A percentile compares a stretch with the other conserved stretches of the same genome.
Evolutionary conservation across 2,329 filamentous ascomycete species (phyloP).

Genomic region (Epichloe gansuensis): DNA sequence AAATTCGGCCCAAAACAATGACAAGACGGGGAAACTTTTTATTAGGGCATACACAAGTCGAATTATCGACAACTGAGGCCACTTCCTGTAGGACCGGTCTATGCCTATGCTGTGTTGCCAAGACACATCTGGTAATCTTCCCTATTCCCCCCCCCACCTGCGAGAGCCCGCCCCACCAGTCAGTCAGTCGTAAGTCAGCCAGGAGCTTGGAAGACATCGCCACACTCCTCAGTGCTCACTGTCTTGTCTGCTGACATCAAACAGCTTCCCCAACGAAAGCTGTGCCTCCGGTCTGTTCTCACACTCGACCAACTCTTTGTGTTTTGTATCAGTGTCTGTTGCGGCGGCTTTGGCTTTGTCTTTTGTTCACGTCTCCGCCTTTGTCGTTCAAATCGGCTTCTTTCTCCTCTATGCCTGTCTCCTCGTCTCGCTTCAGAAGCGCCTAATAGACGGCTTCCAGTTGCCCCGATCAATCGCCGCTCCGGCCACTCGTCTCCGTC

Average conservation of each 20-base stretch:
- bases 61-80: too few species aligned
- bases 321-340: neutral
- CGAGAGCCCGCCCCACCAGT: neutral
- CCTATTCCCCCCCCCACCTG: neutral
- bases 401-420: neutral
- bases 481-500: neutral
- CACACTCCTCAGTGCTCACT: neutral
- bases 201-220: slow-evolving; percentile 1
- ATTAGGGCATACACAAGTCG: too few species aligned
- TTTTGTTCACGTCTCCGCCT: neutral
- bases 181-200: neutral
- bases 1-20: too few species aligned
- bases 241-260: neutral
- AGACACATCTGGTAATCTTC: too few species aligned
- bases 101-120: too few species aligned
- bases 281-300: neutral
- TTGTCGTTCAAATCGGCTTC: neutral
- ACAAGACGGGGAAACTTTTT: too few species aligned
- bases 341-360: neutral
- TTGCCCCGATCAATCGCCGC: neutral
- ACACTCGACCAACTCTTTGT: neutral
- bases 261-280: neutral
- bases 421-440: neutral
- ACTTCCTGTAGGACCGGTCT: too few species aligned
- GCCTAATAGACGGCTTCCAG: neutral